These are phyloP conservation scores for Neofusicoccum laricinum DNA, from an alignment of 2,329 filamentous ascomycete species.

Conservation along the genomic window DNA sequence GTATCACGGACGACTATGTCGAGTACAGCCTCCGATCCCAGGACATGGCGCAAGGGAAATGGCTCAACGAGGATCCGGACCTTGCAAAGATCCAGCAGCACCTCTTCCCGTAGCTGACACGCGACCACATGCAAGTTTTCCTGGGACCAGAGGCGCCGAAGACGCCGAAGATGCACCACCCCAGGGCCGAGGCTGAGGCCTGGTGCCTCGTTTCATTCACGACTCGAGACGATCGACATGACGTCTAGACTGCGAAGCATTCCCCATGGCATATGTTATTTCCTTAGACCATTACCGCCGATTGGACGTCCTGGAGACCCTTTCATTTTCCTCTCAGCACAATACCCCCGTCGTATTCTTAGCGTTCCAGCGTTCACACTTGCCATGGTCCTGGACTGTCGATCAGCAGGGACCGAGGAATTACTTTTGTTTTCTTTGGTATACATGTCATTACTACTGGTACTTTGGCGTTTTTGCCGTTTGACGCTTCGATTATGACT, in stretches of 20 bases:
- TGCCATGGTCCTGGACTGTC: neutral
- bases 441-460: no score
- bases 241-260: neutral
- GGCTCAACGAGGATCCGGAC: conserved; percentile 60
- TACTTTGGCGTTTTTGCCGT: no score
- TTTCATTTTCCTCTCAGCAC: neutral
- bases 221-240: conserved; percentile 4
- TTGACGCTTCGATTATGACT: neutral
- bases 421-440: no score
- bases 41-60: conserved; percentile 57
- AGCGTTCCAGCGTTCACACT: conserved; percentile 6
- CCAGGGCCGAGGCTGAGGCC: neutral
- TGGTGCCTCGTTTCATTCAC: neutral
- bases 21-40: conserved; percentile 54
- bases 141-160: neutral
- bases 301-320: conserved; percentile 8
- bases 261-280: neutral
- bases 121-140: neutral
- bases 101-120: neutral
- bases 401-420: neutral
- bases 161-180: no score
- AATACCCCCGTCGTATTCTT: conserved; percentile 10
- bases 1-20: conserved; percentile 57
- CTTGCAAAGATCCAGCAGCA: conserved; percentile 47
- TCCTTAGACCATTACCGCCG: conserved; percentile 1